Base-by-base conservation (phyloP, 768 basidiomycete species). In the Kwoniella sp. region DNA sequence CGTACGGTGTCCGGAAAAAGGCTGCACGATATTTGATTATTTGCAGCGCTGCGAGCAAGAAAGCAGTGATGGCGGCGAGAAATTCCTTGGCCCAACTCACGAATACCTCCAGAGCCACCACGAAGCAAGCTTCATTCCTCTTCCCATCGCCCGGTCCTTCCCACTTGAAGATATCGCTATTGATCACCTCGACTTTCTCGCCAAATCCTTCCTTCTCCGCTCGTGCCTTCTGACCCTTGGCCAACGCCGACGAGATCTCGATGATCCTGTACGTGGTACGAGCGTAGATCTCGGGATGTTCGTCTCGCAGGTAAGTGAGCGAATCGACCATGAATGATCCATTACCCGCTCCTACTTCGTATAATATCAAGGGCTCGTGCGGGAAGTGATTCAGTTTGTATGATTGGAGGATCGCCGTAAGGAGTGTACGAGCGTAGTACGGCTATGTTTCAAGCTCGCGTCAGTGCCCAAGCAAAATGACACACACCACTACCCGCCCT, bases 311-410 rank as follows among this genome's bases (percentile, higher is more conserved):
- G 73, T 87, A 91, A 78, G 91, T 85, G 62, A 99, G 87, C 58
- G 96, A 87, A 78, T 97, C 89, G 81, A 86, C 82, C 30, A 95
- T 94, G 62, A 99, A 85, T 0, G 95, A 95, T 13, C 96, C 96
- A 75, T 99, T 99, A 47, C 96, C 96, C 1, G 93, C 96, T 37
- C 96, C 96, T 72, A 99, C 90, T 81, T 99, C 96, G 83, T 97
- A 98, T 58, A 99, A 88, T 68, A 91, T 86, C 70, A 98, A 88
- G 79, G 96, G 93, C 81, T 96, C 90, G 77, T 97, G 95, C 0
- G 95, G 95, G 80, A 92, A 98, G 78, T 93, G 90, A 77, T 93
- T 93, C 68, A 93, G 86, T 74, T 96, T 87, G 81, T 99, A 97
- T 72, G 94, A 90, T 0, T 90, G 88, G 23, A 92, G 88, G 31